Evolutionary conservation across 345 rosid genomes (phyloP).

Genomic region (Aegle marmelos): DNA sequence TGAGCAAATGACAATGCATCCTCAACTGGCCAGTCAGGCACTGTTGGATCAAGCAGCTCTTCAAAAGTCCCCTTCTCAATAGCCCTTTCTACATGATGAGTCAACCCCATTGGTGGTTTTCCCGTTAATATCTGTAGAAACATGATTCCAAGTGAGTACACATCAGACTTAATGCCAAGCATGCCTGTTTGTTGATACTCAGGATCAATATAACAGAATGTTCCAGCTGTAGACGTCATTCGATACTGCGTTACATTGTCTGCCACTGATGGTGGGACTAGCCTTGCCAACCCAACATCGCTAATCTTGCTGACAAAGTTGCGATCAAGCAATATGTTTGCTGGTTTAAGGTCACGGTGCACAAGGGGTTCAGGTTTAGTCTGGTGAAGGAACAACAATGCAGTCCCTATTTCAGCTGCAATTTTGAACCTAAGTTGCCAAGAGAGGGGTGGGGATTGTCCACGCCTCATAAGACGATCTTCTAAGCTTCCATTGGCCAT

Average conservation of each 20-base stretch:
- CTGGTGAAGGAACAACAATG: conserved; percentile 78
- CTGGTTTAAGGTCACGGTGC: conserved; percentile 86
- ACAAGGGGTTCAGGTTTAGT: conserved; percentile 89
- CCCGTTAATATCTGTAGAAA: conserved; percentile 72
- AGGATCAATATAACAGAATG: conserved; percentile 90
- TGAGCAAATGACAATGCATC: conserved; percentile 62
- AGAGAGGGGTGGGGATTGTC: conserved; percentile 59
- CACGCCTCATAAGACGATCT: conserved; percentile 64
- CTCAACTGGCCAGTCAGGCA: conserved; percentile 75
- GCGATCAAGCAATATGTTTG: conserved; percentile 75
- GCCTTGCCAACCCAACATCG: conserved; percentile 86
- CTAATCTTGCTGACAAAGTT: conserved; percentile 89
- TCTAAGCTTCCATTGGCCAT: conserved; percentile 92
- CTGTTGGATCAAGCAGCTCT: conserved; percentile 61
- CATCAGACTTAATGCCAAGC: conserved; percentile 81
- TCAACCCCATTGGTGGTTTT: conserved; percentile 76
- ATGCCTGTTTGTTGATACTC: conserved; percentile 94
- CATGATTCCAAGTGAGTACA: conserved; percentile 78
- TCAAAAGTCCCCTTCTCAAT: conserved; percentile 54
- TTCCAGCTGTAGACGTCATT: conserved; percentile 88
- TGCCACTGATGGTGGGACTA: conserved; percentile 79
- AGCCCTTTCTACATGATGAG: conserved; percentile 60
- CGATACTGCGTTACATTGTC: conserved; percentile 77
- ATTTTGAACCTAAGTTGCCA: conserved; percentile 83
- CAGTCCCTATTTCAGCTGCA: conserved; percentile 83